These are phyloP conservation scores for Collybia nuda DNA, from an alignment of 768 basidiomycete genomes.

Conservation along the genomic window DNA sequence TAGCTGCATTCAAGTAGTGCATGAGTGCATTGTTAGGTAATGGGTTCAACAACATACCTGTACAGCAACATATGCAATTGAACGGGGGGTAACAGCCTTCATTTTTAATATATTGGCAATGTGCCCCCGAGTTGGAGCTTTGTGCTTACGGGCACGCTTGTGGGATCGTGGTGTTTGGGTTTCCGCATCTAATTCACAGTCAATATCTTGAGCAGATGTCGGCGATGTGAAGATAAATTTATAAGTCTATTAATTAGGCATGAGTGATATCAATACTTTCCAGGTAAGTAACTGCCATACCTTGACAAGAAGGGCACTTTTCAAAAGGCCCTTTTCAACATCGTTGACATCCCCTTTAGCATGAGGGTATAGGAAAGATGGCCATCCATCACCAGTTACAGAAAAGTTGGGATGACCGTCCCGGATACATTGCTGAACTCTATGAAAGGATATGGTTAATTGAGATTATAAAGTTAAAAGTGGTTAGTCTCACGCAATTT, in stretches of 20 bases:
- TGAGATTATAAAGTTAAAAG: neutral
- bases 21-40: too few relatives aligned
- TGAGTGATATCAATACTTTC: too few relatives aligned
- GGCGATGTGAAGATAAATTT: neutral
- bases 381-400: slow-evolving; percentile 16
- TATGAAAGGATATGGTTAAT: neutral
- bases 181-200: neutral
- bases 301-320: too few relatives aligned
- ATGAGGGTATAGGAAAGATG: slow-evolving; percentile 15
- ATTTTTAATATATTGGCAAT: neutral
- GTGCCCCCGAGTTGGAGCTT: neutral
- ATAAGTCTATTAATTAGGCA: neutral
- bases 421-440: slow-evolving; percentile 7
- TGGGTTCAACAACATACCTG: neutral
- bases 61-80: neutral
- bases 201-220: neutral
- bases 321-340: too few relatives aligned
- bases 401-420: slow-evolving; percentile 12
- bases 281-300: too few relatives aligned
- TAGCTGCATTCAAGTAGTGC: too few relatives aligned
- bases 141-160: neutral
- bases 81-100: neutral
- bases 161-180: neutral
- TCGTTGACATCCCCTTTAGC: neutral
- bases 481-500: slow-evolving; percentile 6